Evolutionary conservation across 768 basidiomycete species (phyloP).

Genomic region (Lactarius akahatsu): DNA sequence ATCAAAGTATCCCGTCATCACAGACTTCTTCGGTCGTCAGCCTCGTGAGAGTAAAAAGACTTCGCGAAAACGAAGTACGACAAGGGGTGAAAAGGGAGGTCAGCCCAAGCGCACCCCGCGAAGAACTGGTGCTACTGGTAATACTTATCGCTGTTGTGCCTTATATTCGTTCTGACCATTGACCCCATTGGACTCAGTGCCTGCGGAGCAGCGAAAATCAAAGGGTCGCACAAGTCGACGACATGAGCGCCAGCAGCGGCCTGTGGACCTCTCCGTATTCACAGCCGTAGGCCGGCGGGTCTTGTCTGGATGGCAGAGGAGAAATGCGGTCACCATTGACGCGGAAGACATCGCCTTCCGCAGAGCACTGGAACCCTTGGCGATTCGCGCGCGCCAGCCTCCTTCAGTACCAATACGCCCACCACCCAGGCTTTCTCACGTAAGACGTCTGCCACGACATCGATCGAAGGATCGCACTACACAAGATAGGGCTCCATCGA

Average conservation of each 20-base stretch:
- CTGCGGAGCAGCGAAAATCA: background rate
- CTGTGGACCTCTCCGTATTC: constrained; percentile 41
- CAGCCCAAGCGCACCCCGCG: background rate
- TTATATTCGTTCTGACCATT: background rate
- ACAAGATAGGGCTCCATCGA: background rate
- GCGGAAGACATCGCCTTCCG: constrained; percentile 40
- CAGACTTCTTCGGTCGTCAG: constrained; percentile 12
- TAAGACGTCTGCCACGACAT: background rate
- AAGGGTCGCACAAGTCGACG: constrained; percentile 3
- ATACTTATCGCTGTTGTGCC: background rate
- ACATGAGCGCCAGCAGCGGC: constrained; percentile 31
- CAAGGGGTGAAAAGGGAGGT: constrained; percentile 4
- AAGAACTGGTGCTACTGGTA: constrained; percentile 1
- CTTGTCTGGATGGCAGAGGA: constrained; percentile 38
- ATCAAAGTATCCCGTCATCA: constrained; percentile 17
- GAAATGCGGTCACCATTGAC: constrained; percentile 42
- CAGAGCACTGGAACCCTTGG: constrained; percentile 27
- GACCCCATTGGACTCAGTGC: background rate
- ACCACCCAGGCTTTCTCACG: background rate
- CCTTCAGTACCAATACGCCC: constrained; percentile 7
- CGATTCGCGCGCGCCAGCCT: background rate
- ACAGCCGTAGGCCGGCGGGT: constrained; percentile 41
- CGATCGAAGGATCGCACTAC: background rate
- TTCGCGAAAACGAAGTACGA: constrained; percentile 4
- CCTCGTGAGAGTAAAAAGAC: constrained; percentile 7